A percentile compares a stretch with the other conserved stretches of the same genome.
Conservation (phyloP, 2,329 filamentous ascomycete species). For the Lachnellula willkommii region DNA sequence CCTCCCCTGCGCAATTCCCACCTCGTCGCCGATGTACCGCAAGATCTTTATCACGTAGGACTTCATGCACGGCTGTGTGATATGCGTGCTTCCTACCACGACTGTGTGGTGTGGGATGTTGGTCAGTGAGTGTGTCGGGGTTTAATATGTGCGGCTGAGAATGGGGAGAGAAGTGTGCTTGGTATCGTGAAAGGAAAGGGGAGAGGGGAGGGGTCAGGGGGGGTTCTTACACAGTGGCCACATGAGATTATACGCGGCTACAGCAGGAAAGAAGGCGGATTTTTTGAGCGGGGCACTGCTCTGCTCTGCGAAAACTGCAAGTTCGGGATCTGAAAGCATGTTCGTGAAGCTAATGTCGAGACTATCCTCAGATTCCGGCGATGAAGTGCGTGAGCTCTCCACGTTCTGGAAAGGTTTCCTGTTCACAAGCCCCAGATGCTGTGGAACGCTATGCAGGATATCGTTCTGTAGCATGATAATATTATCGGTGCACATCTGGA, state of each 20-base stretch:
- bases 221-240: constrained; percentile 15
- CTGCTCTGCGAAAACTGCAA: not conserved
- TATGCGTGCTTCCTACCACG: constrained; percentile 8
- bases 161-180: not conserved
- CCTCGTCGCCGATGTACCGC: constrained; percentile 45
- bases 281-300: not conserved
- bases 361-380: not conserved
- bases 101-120: not conserved
- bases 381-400: not conserved
- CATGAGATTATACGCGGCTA: constrained; percentile 17
- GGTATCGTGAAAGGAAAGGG: no score
- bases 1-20: constrained; percentile 52
- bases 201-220: not conserved
- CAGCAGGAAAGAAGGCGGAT: not conserved
- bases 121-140: not conserved
- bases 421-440: constrained; percentile 12
- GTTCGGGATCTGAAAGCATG: not conserved
- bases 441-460: constrained; percentile 18
- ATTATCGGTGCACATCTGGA: constrained; percentile 9
- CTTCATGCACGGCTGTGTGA: not conserved
- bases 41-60: constrained; percentile 32
- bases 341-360: not conserved
- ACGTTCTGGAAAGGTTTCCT: constrained; percentile 9
- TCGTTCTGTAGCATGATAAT: constrained; percentile 15
- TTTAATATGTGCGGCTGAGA: not conserved